Base-by-base conservation (phyloP, 2,329 filamentous ascomycete species). In the Fusarium robinianum region DNA sequence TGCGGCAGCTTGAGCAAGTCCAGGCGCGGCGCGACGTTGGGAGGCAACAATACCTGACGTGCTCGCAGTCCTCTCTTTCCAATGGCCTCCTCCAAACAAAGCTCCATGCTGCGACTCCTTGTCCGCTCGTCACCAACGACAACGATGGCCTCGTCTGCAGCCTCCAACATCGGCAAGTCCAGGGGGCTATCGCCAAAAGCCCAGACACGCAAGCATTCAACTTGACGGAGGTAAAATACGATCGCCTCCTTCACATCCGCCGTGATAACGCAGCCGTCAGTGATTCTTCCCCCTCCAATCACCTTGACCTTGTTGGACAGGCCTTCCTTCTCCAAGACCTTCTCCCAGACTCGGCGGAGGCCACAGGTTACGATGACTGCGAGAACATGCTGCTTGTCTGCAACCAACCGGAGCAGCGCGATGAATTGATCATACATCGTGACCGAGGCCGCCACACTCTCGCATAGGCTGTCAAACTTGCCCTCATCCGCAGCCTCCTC, bases 111-210 rank as follows among this genome's bases (percentile, higher is more conserved):
- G 24, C 68, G 72, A 60, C 78, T 84, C 37, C 79, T 70, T 0
- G 34, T 61, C 0, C 49, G 5, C 50, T 75, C 60, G 0, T 76
- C 62, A 1, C 79, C 78, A 3, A 81, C 77, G 0, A 85, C 72
- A 4, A 86, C 69, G 24, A 83, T 59, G 0, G 80, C 76, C 42
- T 74, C 46, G 51, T 84, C 63, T 0, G 82, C 81, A 22, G 64
- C 53, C 3, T 49, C 51, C 9, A 85, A 51, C 82, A 86, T 86
- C 0, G 66, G 62, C 12, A 85, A 25, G 51, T 85, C 83, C 6
- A 83, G 47, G 0, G 70, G 69, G 51, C 81, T 80, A 53, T 84
- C 80, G n/a, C 81, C 81, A 52, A 85, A 80, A 0, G 78, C 81
- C 60, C 68, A 75, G 12, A 83, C 75, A 72, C 30, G 80, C 70